Base-by-base conservation (phyloP, 768 basidiomycete species). In the Leccinum broughii region DNA sequence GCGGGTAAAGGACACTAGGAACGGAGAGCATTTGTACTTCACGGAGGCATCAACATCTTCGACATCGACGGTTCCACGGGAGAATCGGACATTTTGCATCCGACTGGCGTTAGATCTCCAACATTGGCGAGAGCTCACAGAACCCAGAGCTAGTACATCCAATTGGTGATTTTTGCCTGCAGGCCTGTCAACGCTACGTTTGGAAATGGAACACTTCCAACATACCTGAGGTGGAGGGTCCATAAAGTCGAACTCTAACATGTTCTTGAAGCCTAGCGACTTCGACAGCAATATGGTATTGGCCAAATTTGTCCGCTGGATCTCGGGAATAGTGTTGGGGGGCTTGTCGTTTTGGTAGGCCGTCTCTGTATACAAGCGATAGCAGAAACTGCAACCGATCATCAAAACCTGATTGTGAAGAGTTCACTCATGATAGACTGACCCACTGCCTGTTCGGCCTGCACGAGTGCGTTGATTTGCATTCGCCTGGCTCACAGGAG, bases 81-180 rank as follows among this genome's bases (percentile, higher is more conserved):
- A 76, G 98, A 98, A 69, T 98, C 94, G 14, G 93, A 95, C 95
- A 99, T 98, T 77, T 97, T 97, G 56, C 92, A 85, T 6, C 97
- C 97, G 56, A 87, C 82, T 2, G 88, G 83, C 3, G 96, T 99
- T 62, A 99, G 79, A 76, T 99, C 93, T 20, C 97, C 95, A 39
- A 95, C 87, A 67, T 98, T 99, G 79, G 98, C 93, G 26, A 99
- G 82, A 9, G 97, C 97, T 37, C 95, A 95, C 34, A 99, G 88
- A 3, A 98, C 95, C 97, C 97, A 99, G 37, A 99, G 86, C 72
- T 98, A 96, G 73, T 98, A 99, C 95, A 98, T 98, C 6, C 95
- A 98, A 72, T 98, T 98, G 50, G 98, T 80, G 66, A 98, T 99
- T 71, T 98, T 98, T 56, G 93, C 92, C 89, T 95, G 64, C 4